Conservation (phyloP, 2,329 filamentous ascomycete genomes). For the Phialocephala subalpina region DNA sequence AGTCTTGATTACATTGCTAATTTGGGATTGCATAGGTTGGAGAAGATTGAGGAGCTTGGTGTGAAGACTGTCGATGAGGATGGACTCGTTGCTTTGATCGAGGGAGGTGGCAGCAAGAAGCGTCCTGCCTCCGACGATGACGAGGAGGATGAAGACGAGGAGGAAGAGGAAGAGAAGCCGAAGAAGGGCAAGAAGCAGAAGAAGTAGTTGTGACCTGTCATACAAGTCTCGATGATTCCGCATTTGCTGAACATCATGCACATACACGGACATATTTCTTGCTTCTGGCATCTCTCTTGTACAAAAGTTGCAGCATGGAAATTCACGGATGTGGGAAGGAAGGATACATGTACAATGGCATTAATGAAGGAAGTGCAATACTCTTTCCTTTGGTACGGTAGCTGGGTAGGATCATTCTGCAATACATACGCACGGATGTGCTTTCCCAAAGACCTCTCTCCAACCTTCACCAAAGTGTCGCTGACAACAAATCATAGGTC, state of each 20-base stretch:
- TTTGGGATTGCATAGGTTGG: constrained; percentile 23
- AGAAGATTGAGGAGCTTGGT: constrained; percentile 31
- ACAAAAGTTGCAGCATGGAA: constrained; percentile 3
- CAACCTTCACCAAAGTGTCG: too few relatives aligned
- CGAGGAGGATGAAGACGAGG: constrained; percentile 27
- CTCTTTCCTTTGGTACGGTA: background rate
- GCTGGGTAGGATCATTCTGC: background rate
- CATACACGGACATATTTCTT: background rate
- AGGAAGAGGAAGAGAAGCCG: constrained; percentile 22
- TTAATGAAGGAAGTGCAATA: background rate
- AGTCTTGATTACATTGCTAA: background rate
- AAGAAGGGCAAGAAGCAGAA: constrained; percentile 31
- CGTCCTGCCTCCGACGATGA: constrained; percentile 25
- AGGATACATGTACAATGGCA: background rate
- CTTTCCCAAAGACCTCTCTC: background rate
- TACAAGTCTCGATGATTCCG: background rate
- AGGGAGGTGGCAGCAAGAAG: constrained; percentile 24
- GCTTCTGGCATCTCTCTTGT: background rate
- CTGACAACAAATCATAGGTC: background rate
- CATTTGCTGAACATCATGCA: background rate
- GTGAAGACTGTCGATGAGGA: constrained; percentile 32
- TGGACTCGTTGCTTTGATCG: constrained; percentile 31
- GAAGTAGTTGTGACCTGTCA: constrained; percentile 13
- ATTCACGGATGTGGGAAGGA: background rate
- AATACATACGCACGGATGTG: constrained; percentile 2